phyloP scores from a whole-genome alignment of 2,329 filamentous ascomycete species.

The Phialemoniopsis sp. region DNA sequence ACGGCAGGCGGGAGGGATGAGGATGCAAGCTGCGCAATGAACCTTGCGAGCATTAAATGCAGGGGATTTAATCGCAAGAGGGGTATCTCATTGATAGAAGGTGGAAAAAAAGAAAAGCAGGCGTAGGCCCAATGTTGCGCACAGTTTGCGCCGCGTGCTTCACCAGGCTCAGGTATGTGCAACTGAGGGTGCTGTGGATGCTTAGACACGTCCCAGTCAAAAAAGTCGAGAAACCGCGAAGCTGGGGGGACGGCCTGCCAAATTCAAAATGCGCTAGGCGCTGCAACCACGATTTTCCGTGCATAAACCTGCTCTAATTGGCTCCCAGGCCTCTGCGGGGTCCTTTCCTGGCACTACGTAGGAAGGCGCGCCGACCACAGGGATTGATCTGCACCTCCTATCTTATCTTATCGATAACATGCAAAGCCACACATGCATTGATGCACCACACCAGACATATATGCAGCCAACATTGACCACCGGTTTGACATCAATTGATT shows the following conservation, averaged over 20 bases:
- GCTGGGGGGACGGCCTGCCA: constrained; percentile 25
- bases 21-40: too few relatives aligned
- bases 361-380: neutral
- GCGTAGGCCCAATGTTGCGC: too few relatives aligned
- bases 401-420: neutral
- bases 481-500: too few relatives aligned
- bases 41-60: too few relatives aligned
- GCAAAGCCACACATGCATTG: too few relatives aligned
- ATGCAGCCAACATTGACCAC: too few relatives aligned
- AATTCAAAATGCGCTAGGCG: constrained; percentile 26
- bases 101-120: too few relatives aligned
- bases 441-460: too few relatives aligned
- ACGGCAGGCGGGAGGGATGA: too few relatives aligned
- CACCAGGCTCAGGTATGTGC: constrained; percentile 20
- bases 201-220: neutral
- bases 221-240: constrained; percentile 17
- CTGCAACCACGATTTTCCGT: constrained; percentile 18
- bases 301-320: too few relatives aligned
- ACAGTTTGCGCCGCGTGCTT: constrained; percentile 3
- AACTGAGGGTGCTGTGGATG: constrained; percentile 15
- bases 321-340: neutral
- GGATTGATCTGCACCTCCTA: neutral
- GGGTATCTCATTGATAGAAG: too few relatives aligned
- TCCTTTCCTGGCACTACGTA: neutral
- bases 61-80: too few relatives aligned